Evolutionary conservation across 2,329 filamentous ascomycete species (phyloP).

Genomic region (Fusarium guadeloupense): DNA sequence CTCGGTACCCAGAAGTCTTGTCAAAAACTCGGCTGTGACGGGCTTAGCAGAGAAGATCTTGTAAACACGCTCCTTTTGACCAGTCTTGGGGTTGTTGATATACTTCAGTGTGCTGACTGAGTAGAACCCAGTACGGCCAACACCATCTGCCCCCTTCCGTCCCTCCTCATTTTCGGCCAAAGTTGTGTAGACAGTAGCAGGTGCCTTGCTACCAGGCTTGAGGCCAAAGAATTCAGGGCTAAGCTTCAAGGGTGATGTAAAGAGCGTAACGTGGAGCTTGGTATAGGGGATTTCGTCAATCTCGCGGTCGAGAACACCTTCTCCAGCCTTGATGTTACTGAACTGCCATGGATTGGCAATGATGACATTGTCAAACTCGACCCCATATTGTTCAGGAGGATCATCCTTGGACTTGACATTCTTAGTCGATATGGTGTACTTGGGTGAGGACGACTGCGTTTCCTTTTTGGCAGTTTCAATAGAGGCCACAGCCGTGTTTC

Average conservation of each 20-base stretch:
- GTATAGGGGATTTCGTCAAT: slow-evolving; percentile 89
- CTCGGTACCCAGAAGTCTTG: slow-evolving; percentile 59
- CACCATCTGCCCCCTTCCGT: slow-evolving; percentile 62
- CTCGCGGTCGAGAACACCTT: slow-evolving; percentile 71
- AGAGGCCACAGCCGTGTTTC: slow-evolving; percentile 73
- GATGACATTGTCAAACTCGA: slow-evolving; percentile 80
- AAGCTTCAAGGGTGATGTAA: slow-evolving; percentile 80
- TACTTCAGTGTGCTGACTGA: slow-evolving; percentile 79
- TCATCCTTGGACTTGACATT: slow-evolving; percentile 31
- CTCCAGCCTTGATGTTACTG: slow-evolving; percentile 71
- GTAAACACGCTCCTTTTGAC: slow-evolving; percentile 66
- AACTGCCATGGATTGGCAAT: slow-evolving; percentile 87
- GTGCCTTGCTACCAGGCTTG: slow-evolving; percentile 64
- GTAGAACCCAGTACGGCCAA: slow-evolving; percentile 82
- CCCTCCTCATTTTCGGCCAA: slow-evolving; percentile 68
- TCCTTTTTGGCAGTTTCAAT: slow-evolving; percentile 63
- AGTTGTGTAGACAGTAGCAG: slow-evolving; percentile 84
- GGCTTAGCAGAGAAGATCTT: slow-evolving; percentile 70
- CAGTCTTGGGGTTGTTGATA: slow-evolving; percentile 67
- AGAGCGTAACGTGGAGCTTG: slow-evolving; percentile 86
- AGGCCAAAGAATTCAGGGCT: slow-evolving; percentile 78
- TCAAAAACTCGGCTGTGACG: slow-evolving; percentile 63
- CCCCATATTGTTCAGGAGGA: slow-evolving; percentile 52
- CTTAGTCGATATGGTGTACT: slow-evolving; percentile 58
- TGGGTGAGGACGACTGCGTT: slow-evolving; percentile 51